Base-by-base conservation (phyloP, 495 filamentous ascomycete species). In the Xylaria flabelliformis region DNA sequence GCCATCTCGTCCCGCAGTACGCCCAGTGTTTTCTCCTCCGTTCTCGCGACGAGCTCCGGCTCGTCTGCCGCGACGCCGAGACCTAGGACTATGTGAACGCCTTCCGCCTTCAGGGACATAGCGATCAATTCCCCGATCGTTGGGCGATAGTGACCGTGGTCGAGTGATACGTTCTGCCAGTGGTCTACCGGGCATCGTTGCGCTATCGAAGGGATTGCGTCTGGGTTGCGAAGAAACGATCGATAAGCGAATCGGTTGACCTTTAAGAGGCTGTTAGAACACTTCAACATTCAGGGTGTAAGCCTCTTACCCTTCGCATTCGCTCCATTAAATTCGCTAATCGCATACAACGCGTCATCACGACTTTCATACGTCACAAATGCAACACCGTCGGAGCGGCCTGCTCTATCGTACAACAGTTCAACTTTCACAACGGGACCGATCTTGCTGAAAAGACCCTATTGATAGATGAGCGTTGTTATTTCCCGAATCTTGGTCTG, bases 321-420 rank as follows among this genome's bases (percentile, higher is more conserved):
- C 71, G 95, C 94, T 63, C 93, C 93, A 80, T 97, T 91, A 73
- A 90, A 97, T 75, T 97, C 92, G 53, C 83, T 84, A 72, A 97
- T 89, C 6, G 95, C 96, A 26, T 85, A 81, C 73, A 86, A 84
- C 7, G 95, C 95, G 78, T 97, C 92, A 70, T 84, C 83, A 32
- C 87, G 76, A 36, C 84, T 85, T 72, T 88, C 85, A 79, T 97
- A 97, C 32, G 91, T 96, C 64, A 97, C 92, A 78, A 90, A 96
- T 29, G 94, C 94, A 36, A 90, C 88, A 69, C 95, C 95, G 76
- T 94, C 90, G 34, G 93, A 97, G 79, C 95, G 94, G 73, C 96
- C 95, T 67, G 93, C 91, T 72, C 95, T 91, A 83, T 98, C 95
- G 80, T 95, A 98, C 71, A 90, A 83, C 68, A 98, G 85, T 55